A percentile compares a stretch with the other conserved stretches of the same genome.
These are phyloP conservation scores for Gentiana dahurica DNA, from an alignment of 257 asterid species.

Conservation along the genomic window DNA sequence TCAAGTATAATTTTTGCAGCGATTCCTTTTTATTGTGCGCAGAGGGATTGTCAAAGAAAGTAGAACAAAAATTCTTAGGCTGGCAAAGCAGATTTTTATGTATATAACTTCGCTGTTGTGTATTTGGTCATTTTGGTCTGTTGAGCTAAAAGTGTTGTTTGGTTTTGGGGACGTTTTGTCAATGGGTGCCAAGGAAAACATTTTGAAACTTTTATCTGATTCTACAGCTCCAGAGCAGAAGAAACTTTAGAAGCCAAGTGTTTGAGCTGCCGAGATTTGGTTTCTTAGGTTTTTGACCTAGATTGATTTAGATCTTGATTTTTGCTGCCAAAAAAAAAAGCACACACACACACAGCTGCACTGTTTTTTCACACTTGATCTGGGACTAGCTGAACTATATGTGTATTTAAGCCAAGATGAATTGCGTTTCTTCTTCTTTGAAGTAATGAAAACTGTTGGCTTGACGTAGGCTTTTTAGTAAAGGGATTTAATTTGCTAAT, in stretches of 20 bases:
- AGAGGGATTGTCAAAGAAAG: too few relatives aligned
- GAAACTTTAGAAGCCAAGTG: constrained; percentile 1
- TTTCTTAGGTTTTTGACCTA: too few relatives aligned
- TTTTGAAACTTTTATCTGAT: neutral
- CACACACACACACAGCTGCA: neutral
- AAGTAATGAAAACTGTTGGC: too few relatives aligned
- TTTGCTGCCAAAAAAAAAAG: neutral
- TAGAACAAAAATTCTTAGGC: too few relatives aligned
- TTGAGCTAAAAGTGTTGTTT: neutral
- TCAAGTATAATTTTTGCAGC: too few relatives aligned
- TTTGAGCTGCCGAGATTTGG: neutral
- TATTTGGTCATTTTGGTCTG: neutral
- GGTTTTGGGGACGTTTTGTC: constrained; percentile 1
- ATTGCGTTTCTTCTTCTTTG: too few relatives aligned
- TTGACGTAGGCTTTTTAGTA: too few relatives aligned
- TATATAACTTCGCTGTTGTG: constrained; percentile 20
- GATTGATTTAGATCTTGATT: neutral
- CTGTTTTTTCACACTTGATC: constrained; percentile 4
- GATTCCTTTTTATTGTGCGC: too few relatives aligned
- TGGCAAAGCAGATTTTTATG: too few relatives aligned
- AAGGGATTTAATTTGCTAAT: too few relatives aligned
- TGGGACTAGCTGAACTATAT: constrained; percentile 1
- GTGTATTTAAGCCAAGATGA: too few relatives aligned
- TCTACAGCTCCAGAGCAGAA: neutral
- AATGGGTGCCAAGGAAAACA: neutral